phyloP scores from a whole-genome alignment of 441 rosid species.

The Bocquillonia castaneifolia region DNA sequence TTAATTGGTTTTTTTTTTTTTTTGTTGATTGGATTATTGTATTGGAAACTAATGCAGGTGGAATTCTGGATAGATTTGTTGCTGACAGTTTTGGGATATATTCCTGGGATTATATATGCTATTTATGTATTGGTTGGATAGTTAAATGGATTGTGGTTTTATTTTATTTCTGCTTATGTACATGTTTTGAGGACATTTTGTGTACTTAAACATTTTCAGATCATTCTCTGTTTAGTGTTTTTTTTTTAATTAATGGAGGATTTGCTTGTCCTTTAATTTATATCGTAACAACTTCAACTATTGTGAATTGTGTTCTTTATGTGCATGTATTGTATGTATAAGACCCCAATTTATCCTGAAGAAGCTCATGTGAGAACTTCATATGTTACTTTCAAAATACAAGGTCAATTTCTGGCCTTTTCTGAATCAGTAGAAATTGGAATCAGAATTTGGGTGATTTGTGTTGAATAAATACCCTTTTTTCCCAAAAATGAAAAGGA shows the following conservation, averaged over 20 bases:
- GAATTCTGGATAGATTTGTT: conserved; percentile 85
- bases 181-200: not conserved
- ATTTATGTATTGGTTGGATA: conserved; percentile 74
- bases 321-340: too few relatives aligned
- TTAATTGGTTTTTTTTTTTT: not conserved
- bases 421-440: too few relatives aligned
- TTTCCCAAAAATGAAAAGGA: too few relatives aligned
- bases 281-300: not conserved
- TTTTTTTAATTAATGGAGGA: conserved; percentile 1
- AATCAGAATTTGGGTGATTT: too few relatives aligned
- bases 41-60: conserved; percentile 39
- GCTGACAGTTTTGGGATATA: conserved; percentile 73
- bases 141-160: not conserved
- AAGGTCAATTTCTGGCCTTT: too few relatives aligned
- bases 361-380: too few relatives aligned
- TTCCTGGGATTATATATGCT: conserved; percentile 89
- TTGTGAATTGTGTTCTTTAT: not conserved
- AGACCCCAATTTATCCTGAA: too few relatives aligned
- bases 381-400: too few relatives aligned
- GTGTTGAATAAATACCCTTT: too few relatives aligned
- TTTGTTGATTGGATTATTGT: too few relatives aligned
- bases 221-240: not conserved
- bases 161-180: not conserved
- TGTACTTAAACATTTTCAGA: not conserved
- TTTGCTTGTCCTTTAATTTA: not conserved